Evolutionary conservation across 108 stramenopile genomes (phyloP), one percentile per base, ranked within the genome.

Genomic region (Pseudonitzschia pungens): DNA sequence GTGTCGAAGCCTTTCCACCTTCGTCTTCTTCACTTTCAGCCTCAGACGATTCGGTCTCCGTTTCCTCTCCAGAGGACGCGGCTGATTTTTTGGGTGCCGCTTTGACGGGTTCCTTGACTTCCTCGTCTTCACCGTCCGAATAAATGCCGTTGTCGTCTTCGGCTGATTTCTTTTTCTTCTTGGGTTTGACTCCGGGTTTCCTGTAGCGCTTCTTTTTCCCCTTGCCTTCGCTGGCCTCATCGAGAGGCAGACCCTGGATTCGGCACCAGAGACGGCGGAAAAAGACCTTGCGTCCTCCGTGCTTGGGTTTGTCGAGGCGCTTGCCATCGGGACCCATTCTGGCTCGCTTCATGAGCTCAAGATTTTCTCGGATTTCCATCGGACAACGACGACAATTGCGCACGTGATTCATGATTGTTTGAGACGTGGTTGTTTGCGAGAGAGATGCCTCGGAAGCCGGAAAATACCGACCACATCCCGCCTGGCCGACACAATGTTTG

Each of bases 261-360:
- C 93, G 79, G 68, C 91, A 92, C 93, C 93, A 95, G 28, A 95
- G 68, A 22, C 93, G 88, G 64, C 89, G 89, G 76, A 95, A 95
- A 81, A 95, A 95, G 0, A 95, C 91, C 70, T 95, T 95, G 11
- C 93, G 79, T 16, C 93, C 93, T 43, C 93, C 93, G 63, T 95
- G 93, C 55, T 88, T 90, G 16, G 93, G 93, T 69, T 90, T 91
- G 68, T 90, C 89, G 18, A 77, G 75, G 20, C 85, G 83, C 70
- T 90, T 86, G 0, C 83, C 84, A 65, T 86, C 79, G 10, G 87
- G 82, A 26, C 85, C 87, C 77, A 85, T 84, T 22, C 89, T 82
- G 21, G 88, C 82, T 44, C 87, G 83, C 64, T 91, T 91, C 90
- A 92, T 90, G 20, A 90, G 69, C 70, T 95, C 93, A 0, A 95